Base-by-base conservation (phyloP, 1,284 basidiomycete genomes). In the Leccinum fallax region DNA sequence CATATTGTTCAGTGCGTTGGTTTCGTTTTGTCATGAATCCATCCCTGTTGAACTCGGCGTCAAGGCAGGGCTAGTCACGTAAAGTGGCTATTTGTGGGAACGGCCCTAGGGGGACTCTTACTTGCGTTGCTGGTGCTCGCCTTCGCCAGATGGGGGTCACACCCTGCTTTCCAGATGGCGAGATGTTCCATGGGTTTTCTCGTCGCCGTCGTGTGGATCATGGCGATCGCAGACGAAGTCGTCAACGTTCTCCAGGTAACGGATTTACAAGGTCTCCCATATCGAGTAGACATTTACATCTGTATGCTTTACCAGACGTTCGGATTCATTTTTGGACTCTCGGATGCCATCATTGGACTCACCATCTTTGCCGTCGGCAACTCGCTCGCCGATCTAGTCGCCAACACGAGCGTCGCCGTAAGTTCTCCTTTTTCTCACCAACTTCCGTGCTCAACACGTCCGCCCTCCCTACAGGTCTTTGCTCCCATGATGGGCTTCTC, bases 181-280 rank as follows among this genome's bases (percentile, higher is more conserved):
- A 83, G 94, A 16, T 96, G 93, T 72, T 90, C 88, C 43, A 88
- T 94, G 81, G 95, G 95, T 1, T 98, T 98, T 77, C 76, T 89
- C 34, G 90, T 96, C 43, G 84, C 94, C 13, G 86, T 97, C 68
- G 88, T 97, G 5, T 97, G 95, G 95, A 97, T 97, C 68, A 94
- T 96, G 84, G 92, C 90, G 8, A 95, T 97, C 58, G 95, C 95
- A 1, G 94, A 97, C 73, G 93, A 97, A 74, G 94, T 96, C 3
- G 94, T 97, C 28, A 85, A 89, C 53, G 88, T 97, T 7, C 83
- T 97, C 15, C 88, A 90, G 79, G 94, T 94, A 61, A 62, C 59
- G 81, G 21, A 32, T 43, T 57, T 32, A n/a, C 49, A 34, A 2
- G 9, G 7, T 28, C 36, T 10, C 61, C 40, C 61, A 46, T 48